phyloP scores from a whole-genome alignment of 106 monocot species.

The Allium cepa region DNA sequence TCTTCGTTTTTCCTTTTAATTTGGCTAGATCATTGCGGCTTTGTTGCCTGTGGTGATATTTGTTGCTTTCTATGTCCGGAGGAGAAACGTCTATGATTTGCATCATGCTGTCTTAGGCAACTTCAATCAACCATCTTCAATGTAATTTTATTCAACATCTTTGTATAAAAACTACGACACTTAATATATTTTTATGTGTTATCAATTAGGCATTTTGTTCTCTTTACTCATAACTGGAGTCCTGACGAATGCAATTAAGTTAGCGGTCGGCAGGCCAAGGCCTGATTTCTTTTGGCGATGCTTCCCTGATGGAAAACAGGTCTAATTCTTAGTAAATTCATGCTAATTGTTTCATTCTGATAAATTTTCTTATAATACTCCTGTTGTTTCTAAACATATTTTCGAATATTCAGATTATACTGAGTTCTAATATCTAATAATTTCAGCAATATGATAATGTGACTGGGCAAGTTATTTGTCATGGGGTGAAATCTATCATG shows the following conservation, averaged over 20 bases:
- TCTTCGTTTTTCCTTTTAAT: not conserved
- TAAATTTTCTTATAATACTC: too few species aligned
- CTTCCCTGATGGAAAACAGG: slow-evolving; percentile 62
- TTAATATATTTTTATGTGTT: too few species aligned
- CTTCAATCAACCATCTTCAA: not conserved
- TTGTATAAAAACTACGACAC: too few species aligned
- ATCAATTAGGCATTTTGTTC: slow-evolving; percentile 31
- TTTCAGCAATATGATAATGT: not conserved
- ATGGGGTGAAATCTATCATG: slow-evolving; percentile 26
- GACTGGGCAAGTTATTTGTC: slow-evolving; percentile 44
- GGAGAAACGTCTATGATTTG: slow-evolving; percentile 64
- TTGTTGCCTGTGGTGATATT: slow-evolving; percentile 40
- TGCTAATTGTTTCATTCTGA: too few species aligned
- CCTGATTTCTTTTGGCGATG: slow-evolving; percentile 68
- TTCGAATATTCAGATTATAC: too few species aligned
- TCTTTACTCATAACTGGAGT: slow-evolving; percentile 41
- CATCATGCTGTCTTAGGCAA: slow-evolving; percentile 55
- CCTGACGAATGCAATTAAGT: slow-evolving; percentile 41
- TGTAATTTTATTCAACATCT: too few species aligned
- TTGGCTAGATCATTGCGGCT: slow-evolving; percentile 43
- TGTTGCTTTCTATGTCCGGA: slow-evolving; percentile 31
- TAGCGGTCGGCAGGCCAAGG: slow-evolving; percentile 48
- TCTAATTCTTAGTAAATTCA: slow-evolving; percentile 1
- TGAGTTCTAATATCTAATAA: too few species aligned
- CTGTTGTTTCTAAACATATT: too few species aligned